A percentile compares a stretch with the other conserved stretches of the same genome.
Conservation (phyloP, 257 asterid species). For the Linaria vulgaris region DNA sequence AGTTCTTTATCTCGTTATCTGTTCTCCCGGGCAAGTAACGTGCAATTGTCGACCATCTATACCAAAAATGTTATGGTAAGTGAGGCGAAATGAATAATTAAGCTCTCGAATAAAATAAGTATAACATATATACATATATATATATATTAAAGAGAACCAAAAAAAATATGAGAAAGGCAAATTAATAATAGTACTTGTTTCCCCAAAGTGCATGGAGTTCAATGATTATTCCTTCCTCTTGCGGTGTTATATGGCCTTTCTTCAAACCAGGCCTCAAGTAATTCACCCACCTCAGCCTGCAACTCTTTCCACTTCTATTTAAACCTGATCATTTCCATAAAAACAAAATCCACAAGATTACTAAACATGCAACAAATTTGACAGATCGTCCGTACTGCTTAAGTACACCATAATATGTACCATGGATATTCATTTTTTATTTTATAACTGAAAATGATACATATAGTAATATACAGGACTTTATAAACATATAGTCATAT, state of each 20-base stretch:
- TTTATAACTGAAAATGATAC: no score
- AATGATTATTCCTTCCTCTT: constrained; percentile 51
- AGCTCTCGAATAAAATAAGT: no score
- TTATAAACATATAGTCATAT: no score
- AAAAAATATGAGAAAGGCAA: neutral
- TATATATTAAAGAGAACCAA: no score
- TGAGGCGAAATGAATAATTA: no score
- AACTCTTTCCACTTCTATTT: constrained; percentile 58
- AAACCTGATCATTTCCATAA: constrained; percentile 32
- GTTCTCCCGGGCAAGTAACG: constrained; percentile 57
- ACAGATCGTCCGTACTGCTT: no score
- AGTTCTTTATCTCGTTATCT: constrained; percentile 57
- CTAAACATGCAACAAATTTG: neutral
- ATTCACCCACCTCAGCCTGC: constrained; percentile 65
- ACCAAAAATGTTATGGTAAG: no score
- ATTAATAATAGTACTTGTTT: constrained; percentile 37
- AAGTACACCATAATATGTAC: no score
- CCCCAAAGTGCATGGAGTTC: constrained; percentile 64
- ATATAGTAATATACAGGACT: no score
- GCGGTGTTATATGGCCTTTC: constrained; percentile 50
- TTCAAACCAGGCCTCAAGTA: constrained; percentile 60
- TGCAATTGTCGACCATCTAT: constrained; percentile 62
- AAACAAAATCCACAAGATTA: neutral
- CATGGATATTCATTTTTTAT: no score
- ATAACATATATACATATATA: no score